Conservation (phyloP, 1,139 yeast species). For the Cylindricascospora bacillispora region DNA sequence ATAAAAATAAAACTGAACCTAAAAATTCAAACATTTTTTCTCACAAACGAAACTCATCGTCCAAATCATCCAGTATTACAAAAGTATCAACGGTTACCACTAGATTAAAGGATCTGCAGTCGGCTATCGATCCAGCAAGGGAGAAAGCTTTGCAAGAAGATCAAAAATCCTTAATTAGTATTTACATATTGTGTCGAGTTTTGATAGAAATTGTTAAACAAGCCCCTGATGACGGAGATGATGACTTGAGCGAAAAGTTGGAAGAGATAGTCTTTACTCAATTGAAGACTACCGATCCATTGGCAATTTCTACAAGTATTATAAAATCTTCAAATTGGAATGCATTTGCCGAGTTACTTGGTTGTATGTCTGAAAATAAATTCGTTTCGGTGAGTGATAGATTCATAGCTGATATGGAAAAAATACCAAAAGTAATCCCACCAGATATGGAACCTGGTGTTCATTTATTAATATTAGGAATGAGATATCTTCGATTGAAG, state of each 20-base stretch:
- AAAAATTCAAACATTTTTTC: constrained; percentile 26
- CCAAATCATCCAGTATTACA: constrained; percentile 22
- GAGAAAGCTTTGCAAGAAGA: constrained; percentile 75
- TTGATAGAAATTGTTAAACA: constrained; percentile 87
- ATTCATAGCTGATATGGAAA: constrained; percentile 85
- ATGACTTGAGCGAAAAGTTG: constrained; percentile 67
- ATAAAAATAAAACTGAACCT: constrained; percentile 12
- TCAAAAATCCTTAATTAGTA: constrained; percentile 72
- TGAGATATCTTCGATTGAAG: constrained; percentile 68
- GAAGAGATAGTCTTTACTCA: constrained; percentile 93
- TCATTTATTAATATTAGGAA: constrained; percentile 74
- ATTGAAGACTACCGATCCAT: constrained; percentile 76
- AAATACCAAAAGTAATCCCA: constrained; percentile 43
- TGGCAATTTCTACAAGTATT: constrained; percentile 46
- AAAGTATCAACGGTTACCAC: constrained; percentile 13
- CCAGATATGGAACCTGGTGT: constrained; percentile 59
- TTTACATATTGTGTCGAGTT: constrained; percentile 84
- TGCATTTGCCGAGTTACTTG: constrained; percentile 75
- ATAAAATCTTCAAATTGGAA: constrained; percentile 91
- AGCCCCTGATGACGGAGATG: constrained; percentile 65
- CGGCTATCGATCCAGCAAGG: constrained; percentile 44
- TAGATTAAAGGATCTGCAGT: constrained; percentile 23
- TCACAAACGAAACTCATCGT: constrained; percentile 28
- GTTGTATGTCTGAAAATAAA: constrained; percentile 77
- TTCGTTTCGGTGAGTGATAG: constrained; percentile 85